Conservation (phyloP, 2,329 filamentous ascomycete species). For the Drechslerella coelobrocha region DNA sequence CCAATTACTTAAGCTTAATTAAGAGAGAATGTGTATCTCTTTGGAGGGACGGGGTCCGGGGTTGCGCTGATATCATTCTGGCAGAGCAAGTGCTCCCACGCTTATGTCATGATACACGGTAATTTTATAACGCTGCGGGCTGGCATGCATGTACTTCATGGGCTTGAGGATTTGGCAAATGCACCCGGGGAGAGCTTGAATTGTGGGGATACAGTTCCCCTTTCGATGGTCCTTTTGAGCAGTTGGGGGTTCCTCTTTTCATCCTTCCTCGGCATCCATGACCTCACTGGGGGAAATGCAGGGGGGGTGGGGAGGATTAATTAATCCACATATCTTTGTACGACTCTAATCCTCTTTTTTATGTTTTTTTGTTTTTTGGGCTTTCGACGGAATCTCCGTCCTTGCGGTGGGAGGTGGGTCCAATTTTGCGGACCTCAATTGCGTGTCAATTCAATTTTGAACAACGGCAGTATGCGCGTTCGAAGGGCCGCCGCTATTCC, state of each 20-base stretch:
- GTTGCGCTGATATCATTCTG: background rate
- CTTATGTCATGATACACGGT: background rate
- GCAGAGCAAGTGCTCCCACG: background rate
- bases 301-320: background rate
- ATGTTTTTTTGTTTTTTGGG: background rate
- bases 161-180: background rate
- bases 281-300: background rate
- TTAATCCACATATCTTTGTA: background rate
- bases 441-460: background rate
- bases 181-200: background rate
- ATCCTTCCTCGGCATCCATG: too few species aligned
- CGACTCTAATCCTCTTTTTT: background rate
- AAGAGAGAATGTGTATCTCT: too few species aligned
- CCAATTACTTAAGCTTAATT: too few species aligned
- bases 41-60: too few species aligned
- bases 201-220: background rate
- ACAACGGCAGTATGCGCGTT: background rate
- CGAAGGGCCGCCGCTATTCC: background rate
- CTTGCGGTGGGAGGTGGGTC: constrained; percentile 1
- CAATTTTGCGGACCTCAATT: background rate
- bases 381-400: background rate
- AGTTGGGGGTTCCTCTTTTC: background rate
- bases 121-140: background rate
- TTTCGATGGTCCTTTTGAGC: background rate
- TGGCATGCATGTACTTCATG: background rate